Percentiles rank a stretch among this genome's conserved stretches.
Evolutionary conservation across 495 filamentous ascomycete species (phyloP).

Genomic region (Aspergillus haitiensis): DNA sequence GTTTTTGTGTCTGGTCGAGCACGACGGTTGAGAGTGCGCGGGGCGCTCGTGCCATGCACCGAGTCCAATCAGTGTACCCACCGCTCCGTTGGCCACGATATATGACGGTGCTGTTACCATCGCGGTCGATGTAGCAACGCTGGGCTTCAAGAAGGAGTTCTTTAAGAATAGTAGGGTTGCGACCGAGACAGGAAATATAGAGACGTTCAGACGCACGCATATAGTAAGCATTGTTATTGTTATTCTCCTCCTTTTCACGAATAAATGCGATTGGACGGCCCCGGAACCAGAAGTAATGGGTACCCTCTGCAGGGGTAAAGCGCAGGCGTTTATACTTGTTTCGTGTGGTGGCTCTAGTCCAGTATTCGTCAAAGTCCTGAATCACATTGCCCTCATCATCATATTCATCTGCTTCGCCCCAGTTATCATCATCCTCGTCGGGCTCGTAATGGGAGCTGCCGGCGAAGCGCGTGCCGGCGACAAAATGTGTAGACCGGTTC

Average conservation of each 20-base stretch:
- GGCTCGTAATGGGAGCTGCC: slow-evolving; percentile 46
- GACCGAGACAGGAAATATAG: slow-evolving; percentile 64
- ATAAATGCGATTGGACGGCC: slow-evolving; percentile 56
- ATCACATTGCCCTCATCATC: slow-evolving; percentile 33
- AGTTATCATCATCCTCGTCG: slow-evolving; percentile 40
- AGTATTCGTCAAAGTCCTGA: slow-evolving; percentile 44
- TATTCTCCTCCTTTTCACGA: slow-evolving; percentile 39
- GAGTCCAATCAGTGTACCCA: slow-evolving; percentile 56
- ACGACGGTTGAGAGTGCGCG: slow-evolving; percentile 83
- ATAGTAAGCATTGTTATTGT: slow-evolving; percentile 26
- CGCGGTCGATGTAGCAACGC: slow-evolving; percentile 54
- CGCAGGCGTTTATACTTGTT: slow-evolving; percentile 60
- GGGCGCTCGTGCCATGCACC: slow-evolving; percentile 67
- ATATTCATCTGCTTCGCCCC: slow-evolving; percentile 43
- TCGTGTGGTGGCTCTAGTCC: slow-evolving; percentile 44
- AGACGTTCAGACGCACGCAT: slow-evolving; percentile 51
- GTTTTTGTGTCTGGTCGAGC: slow-evolving; percentile 72
- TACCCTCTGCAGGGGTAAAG: slow-evolving; percentile 65
- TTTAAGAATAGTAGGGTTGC: slow-evolving; percentile 64
- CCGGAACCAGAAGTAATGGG: slow-evolving; percentile 66
- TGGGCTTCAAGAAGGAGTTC: slow-evolving; percentile 66
- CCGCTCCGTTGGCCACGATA: slow-evolving; percentile 54
- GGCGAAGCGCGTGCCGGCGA: slow-evolving; percentile 60
- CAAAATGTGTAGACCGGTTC: slow-evolving; percentile 56
- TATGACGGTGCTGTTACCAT: slow-evolving; percentile 64